Conservation (phyloP, 768 basidiomycete species). For the Pseudohyphozyma bogoriensis region DNA sequence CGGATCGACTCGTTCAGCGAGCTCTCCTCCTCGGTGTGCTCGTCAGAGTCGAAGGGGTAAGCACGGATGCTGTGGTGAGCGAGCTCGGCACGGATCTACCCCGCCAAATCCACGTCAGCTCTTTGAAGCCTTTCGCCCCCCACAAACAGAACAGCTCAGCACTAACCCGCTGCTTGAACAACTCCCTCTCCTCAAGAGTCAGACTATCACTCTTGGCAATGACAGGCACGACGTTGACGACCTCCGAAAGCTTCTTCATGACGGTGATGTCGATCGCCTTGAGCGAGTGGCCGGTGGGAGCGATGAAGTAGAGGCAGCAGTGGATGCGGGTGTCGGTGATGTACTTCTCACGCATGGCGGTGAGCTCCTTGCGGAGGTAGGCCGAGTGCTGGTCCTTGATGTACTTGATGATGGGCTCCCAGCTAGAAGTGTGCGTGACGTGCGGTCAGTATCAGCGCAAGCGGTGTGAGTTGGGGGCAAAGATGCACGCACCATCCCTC, state of each 20-base stretch:
- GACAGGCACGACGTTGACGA: constrained; percentile 98
- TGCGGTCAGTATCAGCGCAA: not conserved
- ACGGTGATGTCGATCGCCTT: constrained; percentile 96
- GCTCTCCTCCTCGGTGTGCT: constrained; percentile 84
- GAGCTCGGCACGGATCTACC: constrained; percentile 83
- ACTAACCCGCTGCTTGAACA: constrained; percentile 80
- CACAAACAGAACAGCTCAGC: not conserved
- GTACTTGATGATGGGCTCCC: constrained; percentile 98
- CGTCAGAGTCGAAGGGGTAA: constrained; percentile 95
- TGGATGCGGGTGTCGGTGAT: constrained; percentile 98
- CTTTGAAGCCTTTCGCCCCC: no score
- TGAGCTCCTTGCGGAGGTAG: constrained; percentile 96
- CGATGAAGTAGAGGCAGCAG: constrained; percentile 97
- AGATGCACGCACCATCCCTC: constrained; percentile 68
- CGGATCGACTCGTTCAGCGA: constrained; percentile 81
- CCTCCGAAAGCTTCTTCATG: constrained; percentile 97
- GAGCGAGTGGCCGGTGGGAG: constrained; percentile 92
- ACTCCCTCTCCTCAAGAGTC: constrained; percentile 81
- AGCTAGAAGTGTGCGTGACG: constrained; percentile 55
- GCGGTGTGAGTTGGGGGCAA: not conserved
- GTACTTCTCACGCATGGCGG: constrained; percentile 95
- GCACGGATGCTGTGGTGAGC: constrained; percentile 82
- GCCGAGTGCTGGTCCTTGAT: constrained; percentile 99
- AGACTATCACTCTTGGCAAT: constrained; percentile 95
- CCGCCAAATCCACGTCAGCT: not conserved